Base-by-base conservation (phyloP, 495 filamentous ascomycete genomes). In the Penicillium malachiteum region DNA sequence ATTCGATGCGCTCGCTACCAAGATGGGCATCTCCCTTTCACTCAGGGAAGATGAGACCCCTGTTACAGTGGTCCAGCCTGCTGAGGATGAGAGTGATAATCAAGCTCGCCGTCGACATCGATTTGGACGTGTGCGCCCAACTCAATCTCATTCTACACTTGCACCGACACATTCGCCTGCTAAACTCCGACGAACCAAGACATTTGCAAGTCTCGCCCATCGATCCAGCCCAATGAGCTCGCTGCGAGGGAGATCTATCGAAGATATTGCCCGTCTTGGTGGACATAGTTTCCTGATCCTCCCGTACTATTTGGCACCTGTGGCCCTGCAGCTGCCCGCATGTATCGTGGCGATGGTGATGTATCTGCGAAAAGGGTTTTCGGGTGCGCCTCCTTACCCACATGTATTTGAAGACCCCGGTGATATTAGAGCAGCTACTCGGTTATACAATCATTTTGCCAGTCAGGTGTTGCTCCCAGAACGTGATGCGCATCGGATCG, bases 341-440 rank as follows among this genome's bases (percentile, higher is more conserved):
- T 91, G 88, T 60, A 82, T 93, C 51, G 87, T 88, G 35, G 88
- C 87, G 11, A 85, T 84, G 7, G 81, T 83, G 37, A 79, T 81
- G 45, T 87, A 84, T 68, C 71, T 94, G 34, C 73, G 83, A 9
- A 79, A 81, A 60, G 76, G 85, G 89, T 91, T 69, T 63, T 82
- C 59, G 50, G 30, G 10, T 32, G 11, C 21, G 12, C 39, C 11
- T 30, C 35, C 43, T 55, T 16, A 34, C 26, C 38, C 18, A n/a
- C 35, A 21, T 17, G 37, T 58, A 58, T 78, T 78, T 34, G 34
- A 64, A 31, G 65, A 73, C 13, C 50, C 63, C 1, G 72, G 73
- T 13, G 61, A 75, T 45, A 8, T 65, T 33, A 69, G 66, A 48
- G 61, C 56, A 7, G 72, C 70, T 1, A 62, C 49, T 10, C 68